Conservation (phyloP, 768 basidiomycete genomes). For the Mrakia gelida region DNA sequence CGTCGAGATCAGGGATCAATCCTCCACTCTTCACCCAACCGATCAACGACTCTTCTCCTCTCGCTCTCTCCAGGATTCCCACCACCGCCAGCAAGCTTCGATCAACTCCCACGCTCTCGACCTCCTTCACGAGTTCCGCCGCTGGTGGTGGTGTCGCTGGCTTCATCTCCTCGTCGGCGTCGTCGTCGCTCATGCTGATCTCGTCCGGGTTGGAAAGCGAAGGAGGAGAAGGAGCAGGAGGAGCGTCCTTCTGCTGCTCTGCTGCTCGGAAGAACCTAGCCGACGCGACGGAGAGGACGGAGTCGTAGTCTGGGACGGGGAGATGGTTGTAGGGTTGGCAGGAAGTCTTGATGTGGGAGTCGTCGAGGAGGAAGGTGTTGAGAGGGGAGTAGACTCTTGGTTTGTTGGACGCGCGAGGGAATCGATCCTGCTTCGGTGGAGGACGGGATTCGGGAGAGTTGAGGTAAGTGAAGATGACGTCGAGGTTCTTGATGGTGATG, state of each 20-base stretch:
- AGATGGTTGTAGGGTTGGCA: constrained; percentile 33
- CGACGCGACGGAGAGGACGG: constrained; percentile 7
- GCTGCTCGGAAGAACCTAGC: constrained; percentile 4
- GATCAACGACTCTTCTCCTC: constrained; percentile 20
- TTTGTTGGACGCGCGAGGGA: no score
- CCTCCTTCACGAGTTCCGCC: background rate
- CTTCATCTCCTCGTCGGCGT: no score
- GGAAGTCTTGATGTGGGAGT: constrained; percentile 29
- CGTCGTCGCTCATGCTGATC: background rate
- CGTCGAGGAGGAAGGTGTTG: constrained; percentile 32
- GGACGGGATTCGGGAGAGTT: constrained; percentile 8
- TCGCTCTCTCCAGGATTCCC: constrained; percentile 27
- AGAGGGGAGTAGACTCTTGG: constrained; percentile 4
- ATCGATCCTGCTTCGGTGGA: background rate
- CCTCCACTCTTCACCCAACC: constrained; percentile 20
- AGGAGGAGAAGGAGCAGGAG: background rate
- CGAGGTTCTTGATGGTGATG: constrained; percentile 70
- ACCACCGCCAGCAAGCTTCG: constrained; percentile 25
- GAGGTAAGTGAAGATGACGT: constrained; percentile 60
- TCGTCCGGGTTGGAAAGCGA: background rate
- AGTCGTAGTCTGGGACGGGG: constrained; percentile 29
- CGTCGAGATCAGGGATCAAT: constrained; percentile 17
- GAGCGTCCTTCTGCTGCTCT: background rate
- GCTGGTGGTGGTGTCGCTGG: no score
- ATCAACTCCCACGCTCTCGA: background rate